These are phyloP conservation scores for Naganishia kalamii DNA, from an alignment of 768 basidiomycete genomes.

Conservation along the genomic window DNA sequence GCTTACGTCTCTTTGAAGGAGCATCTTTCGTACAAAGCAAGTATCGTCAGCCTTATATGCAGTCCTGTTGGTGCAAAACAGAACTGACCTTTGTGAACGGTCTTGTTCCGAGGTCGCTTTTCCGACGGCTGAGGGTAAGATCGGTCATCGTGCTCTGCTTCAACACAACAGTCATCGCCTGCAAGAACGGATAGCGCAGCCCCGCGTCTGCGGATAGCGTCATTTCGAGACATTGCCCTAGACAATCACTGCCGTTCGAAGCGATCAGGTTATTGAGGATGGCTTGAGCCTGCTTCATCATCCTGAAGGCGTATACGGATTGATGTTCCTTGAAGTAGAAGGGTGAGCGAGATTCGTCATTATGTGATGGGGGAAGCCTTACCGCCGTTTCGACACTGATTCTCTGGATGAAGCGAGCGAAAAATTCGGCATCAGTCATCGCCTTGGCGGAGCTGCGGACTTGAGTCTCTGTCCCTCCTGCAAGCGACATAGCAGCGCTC, in stretches of 20 bases:
- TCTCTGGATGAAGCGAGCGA: conserved; percentile 12
- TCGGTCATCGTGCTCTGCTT: conserved; percentile 3
- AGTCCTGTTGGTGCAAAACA: background rate
- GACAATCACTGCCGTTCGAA: conserved; percentile 3
- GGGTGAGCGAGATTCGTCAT: background rate
- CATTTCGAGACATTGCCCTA: conserved; percentile 8
- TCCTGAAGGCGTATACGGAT: conserved; percentile 8
- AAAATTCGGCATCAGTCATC: conserved; percentile 7
- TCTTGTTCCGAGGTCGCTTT: conserved; percentile 2
- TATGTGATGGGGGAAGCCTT: background rate
- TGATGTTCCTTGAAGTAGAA: background rate
- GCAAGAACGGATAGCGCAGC: conserved; percentile 11
- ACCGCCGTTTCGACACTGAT: conserved; percentile 8
- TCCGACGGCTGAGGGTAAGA: background rate
- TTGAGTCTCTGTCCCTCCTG: background rate
- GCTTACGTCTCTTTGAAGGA: conserved; percentile 20
- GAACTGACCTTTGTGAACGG: conserved; percentile 18
- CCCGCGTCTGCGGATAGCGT: background rate
- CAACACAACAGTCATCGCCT: conserved; percentile 12
- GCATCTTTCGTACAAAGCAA: conserved; percentile 1
- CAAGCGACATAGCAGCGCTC: conserved; percentile 1
- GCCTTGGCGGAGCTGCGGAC: background rate
- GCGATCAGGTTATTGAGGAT: conserved; percentile 9
- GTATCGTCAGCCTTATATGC: background rate
- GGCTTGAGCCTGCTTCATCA: conserved; percentile 8